Percentiles rank a stretch among this genome's conserved stretches.
Conservation (phyloP, 108 stramenopile species). For the Skeletonema marinoi region DNA sequence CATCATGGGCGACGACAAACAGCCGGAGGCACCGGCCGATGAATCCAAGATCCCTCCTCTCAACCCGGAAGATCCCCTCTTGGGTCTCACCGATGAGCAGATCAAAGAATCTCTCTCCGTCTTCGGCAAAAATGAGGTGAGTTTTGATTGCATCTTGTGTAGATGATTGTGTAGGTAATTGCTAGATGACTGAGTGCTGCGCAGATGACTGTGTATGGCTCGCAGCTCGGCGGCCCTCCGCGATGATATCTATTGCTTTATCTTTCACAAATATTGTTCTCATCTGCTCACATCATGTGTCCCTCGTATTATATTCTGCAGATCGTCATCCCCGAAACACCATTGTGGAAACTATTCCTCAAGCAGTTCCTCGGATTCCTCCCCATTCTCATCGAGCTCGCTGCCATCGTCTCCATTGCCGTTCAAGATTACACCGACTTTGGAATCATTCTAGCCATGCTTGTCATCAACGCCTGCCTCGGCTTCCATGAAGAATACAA, state of each 20-base stretch:
- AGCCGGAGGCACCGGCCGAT: no score
- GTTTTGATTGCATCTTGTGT: neutral
- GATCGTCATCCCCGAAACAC: slow-evolving; percentile 36
- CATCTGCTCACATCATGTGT: neutral
- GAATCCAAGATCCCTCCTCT: slow-evolving; percentile 19
- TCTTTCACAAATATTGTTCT: neutral
- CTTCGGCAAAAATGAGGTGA: slow-evolving; percentile 36
- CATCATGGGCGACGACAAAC: no score
- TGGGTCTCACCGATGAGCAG: slow-evolving; percentile 14
- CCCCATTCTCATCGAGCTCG: slow-evolving; percentile 58
- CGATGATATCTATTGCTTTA: neutral
- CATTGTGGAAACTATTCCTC: slow-evolving; percentile 33
- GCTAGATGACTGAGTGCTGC: no score
- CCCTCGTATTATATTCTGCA: neutral
- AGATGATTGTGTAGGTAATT: no score
- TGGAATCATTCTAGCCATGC: slow-evolving; percentile 60
- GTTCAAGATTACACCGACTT: slow-evolving; percentile 58
- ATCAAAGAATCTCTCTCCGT: neutral
- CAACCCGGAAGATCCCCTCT: slow-evolving; percentile 31
- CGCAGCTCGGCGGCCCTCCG: no score
- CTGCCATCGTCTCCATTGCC: slow-evolving; percentile 49
- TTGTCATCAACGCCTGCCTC: slow-evolving; percentile 65
- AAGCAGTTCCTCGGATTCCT: slow-evolving; percentile 42
- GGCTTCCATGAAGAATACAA: slow-evolving; percentile 80
- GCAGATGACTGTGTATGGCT: no score